Base-by-base conservation (phyloP, 805 yeast genomes). In the Yarrowia keelungensis region DNA sequence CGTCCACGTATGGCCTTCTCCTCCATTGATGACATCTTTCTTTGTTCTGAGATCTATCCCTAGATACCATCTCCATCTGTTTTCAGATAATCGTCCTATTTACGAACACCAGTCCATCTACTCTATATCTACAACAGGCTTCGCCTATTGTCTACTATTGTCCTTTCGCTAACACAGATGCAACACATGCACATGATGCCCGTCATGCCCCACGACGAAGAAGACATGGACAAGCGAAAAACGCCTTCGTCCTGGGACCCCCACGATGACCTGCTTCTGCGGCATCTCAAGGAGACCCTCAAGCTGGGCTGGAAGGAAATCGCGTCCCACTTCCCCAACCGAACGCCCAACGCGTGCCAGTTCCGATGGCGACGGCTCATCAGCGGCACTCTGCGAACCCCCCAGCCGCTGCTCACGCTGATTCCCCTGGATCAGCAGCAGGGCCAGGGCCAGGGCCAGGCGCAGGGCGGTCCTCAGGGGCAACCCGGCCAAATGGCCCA, bases 301-400 rank as follows among this genome's bases (percentile, higher is more conserved):
- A 90, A 89, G 76, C 82, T 91, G 72, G 97, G 97, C 0, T 91
- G 97, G 97, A 87, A 91, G 77, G 97, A 91, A 72, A 91, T 91
- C 64, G 88, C 95, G 1, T 83, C 87, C 42, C 90, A 89, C 74
- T 91, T 91, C 77, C 83, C 86, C 51, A 89, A 89, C 76, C 81
- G 97, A 75, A 91, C 97, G 2, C 92, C 96, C 45, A 91, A 90
- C 75, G 96, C 96, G 2, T 90, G 97, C 74, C 96, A 90, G 79
- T 90, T 90, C 75, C 85, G 97, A 73, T 91, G 97, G 97, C 84
- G 97, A 76, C 79, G 97, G 71, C 79, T 87, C 58, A 85, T 81
- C 73, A 76, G 80, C 10, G 83, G 84, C 10, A 78, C 82, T 15
- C 72, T 81, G 49, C 76, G 81, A 36, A 71, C 68, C 36, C 61